phyloP scores from a whole-genome alignment of 2,329 filamentous ascomycete genomes.

The Microcera coccophila region DNA sequence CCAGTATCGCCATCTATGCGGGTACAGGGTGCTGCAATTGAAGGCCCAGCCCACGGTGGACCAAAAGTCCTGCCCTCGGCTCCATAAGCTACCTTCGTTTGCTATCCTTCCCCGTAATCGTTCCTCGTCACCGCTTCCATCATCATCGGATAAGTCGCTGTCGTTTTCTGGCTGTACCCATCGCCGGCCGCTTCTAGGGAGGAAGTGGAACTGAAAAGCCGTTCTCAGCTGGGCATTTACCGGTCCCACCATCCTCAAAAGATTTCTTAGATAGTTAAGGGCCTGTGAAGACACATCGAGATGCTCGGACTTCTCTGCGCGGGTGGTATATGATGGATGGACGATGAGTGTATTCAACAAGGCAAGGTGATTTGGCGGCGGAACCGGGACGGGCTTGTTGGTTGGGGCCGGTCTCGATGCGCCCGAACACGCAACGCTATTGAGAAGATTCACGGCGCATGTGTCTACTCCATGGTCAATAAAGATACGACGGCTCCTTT shows the following conservation, averaged over 20 bases:
- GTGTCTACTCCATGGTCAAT: constrained; percentile 22
- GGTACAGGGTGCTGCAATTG: constrained; percentile 74
- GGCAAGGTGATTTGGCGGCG: constrained; percentile 69
- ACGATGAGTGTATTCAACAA: constrained; percentile 78
- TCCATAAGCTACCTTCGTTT: constrained; percentile 65
- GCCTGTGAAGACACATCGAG: constrained; percentile 62
- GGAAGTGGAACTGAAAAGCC: constrained; percentile 64
- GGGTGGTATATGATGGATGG: constrained; percentile 75
- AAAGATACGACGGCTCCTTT: not conserved
- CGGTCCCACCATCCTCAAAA: constrained; percentile 63
- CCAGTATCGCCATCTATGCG: constrained; percentile 77
- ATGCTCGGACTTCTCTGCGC: constrained; percentile 58
- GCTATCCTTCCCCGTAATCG: constrained; percentile 58
- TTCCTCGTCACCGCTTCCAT: constrained; percentile 41
- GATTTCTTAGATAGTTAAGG: constrained; percentile 64
- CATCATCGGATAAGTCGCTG: constrained; percentile 38
- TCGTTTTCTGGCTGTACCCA: constrained; percentile 39
- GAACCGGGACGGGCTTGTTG: constrained; percentile 53
- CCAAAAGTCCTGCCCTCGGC: constrained; percentile 83
- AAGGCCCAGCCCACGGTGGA: constrained; percentile 85
- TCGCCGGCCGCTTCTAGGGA: constrained; percentile 27
- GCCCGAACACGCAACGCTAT: constrained; percentile 57
- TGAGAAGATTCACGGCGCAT: constrained; percentile 59
- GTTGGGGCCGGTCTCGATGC: constrained; percentile 27
- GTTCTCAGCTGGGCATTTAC: constrained; percentile 64